Evolutionary conservation across 352 stramenopile species (phyloP), one percentile per base, ranked within the genome.

Genomic region (Globisporangium cystogenes): DNA sequence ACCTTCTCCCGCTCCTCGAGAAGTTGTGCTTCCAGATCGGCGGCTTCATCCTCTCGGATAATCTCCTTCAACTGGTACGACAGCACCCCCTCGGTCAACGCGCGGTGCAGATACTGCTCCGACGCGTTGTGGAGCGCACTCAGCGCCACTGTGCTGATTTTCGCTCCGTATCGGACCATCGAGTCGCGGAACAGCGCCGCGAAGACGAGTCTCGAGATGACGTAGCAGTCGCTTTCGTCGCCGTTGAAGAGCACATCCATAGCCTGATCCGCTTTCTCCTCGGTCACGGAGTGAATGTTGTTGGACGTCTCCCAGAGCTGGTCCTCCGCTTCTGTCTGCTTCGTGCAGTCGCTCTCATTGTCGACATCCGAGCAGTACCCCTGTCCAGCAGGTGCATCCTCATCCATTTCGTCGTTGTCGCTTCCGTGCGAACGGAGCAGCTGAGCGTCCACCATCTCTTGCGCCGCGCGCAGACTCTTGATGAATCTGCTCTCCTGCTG

Each of bases 331-430:
- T 37, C 23, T 42, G 59, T 51, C 56, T 70, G 65, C 35, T 31
- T 48, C n/a, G 51, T 36, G 0, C 64, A 59, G 26, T 83, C 65
- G 15, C 65, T 55, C 23, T 55, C 52, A n/a, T 70, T 65, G 36
- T 90, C 78, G 35, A 66, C 83, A 51, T 91, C 84, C 24, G 84
- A 94, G 20, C 67, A 72, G 45, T 93, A 86, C 3, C 80, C 84
- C 53, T 94, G 82, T 6, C 82, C 82, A 33, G 70, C 61, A 26
- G 73, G 56, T 12, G 53, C 45, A 35, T 89, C 70, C 14, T 59
- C 43, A 12, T 84, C 60, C 48, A 59, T 48, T 5, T 72, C 63
- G 7, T 80, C 56, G 5, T 39, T 53, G 41, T 42, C 55, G 40
- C 74, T 65, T 1, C 58, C 48, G 40, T 76, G 59, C 11, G 71